Conservation (phyloP, 2,329 filamentous ascomycete genomes). For the Aspergillus carbonarius region DNA sequence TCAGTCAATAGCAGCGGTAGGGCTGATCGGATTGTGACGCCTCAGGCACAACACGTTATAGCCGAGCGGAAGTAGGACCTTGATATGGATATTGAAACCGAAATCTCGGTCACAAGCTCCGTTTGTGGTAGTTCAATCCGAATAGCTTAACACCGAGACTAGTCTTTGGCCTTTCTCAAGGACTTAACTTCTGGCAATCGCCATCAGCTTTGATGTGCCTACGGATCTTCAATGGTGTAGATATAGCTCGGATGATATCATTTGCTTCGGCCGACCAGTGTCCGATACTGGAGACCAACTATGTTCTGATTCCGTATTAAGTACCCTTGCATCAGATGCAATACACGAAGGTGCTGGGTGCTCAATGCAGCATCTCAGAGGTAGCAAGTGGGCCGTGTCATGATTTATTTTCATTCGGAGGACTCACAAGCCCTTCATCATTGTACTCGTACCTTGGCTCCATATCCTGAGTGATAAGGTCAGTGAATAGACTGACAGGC, state of each 20-base stretch:
- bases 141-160: background rate
- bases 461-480: slow-evolving; percentile 17
- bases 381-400: background rate
- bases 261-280: background rate
- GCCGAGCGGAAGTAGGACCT: background rate
- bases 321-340: too few species aligned
- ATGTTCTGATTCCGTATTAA: background rate
- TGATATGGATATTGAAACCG: background rate
- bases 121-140: background rate
- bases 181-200: background rate
- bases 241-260: background rate
- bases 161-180: background rate
- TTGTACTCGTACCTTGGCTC: slow-evolving; percentile 25
- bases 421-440: slow-evolving; percentile 7
- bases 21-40: background rate
- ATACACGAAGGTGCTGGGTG: background rate
- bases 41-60: background rate
- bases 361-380: background rate
- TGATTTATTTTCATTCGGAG: background rate
- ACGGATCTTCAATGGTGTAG: background rate
- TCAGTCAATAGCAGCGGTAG: background rate
- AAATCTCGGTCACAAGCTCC: background rate
- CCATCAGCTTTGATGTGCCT: background rate
- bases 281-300: too few species aligned
- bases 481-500: slow-evolving; percentile 18